These are phyloP conservation scores for Candida sp. DNA, from an alignment of 1,139 yeast genomes.

Conservation along the genomic window DNA sequence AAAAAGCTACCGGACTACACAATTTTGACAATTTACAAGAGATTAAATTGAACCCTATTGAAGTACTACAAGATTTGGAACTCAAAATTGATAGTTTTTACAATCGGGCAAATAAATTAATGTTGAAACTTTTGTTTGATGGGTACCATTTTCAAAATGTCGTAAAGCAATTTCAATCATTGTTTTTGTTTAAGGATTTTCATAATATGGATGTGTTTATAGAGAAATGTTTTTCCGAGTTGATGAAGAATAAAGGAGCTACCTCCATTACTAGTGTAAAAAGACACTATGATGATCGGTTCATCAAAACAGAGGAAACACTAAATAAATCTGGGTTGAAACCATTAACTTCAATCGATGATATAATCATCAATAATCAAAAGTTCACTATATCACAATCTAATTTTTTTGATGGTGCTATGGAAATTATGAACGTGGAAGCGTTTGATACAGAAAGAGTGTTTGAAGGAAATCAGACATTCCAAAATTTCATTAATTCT, in stretches of 20 bases:
- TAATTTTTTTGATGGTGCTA: conserved; percentile 56
- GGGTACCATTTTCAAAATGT: conserved; percentile 56
- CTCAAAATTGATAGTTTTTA: conserved; percentile 63
- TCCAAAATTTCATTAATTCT: conserved; percentile 32
- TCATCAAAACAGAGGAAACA: background rate
- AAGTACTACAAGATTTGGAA: conserved; percentile 52
- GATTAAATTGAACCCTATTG: conserved; percentile 20
- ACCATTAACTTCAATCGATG: conserved; percentile 14
- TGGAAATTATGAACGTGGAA: conserved; percentile 60
- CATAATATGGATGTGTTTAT: conserved; percentile 48
- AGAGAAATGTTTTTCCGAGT: conserved; percentile 28
- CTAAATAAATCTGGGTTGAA: background rate
- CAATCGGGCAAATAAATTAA: conserved; percentile 60
- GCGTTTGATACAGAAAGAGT: conserved; percentile 61
- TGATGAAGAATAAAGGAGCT: conserved; percentile 29
- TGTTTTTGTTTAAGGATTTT: conserved; percentile 49
- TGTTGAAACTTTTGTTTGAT: conserved; percentile 55
- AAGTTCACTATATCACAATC: conserved; percentile 29
- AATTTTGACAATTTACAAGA: conserved; percentile 30
- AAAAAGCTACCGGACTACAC: conserved; percentile 50
- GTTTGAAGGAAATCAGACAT: conserved; percentile 34
- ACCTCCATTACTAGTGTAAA: conserved; percentile 28
- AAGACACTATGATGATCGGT: conserved; percentile 18
- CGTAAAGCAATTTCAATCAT: conserved; percentile 47
- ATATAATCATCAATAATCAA: conserved; percentile 18